Evolutionary conservation across 1,139 yeast genomes (phyloP).

Genomic region (Yamadazyma epiphylla): DNA sequence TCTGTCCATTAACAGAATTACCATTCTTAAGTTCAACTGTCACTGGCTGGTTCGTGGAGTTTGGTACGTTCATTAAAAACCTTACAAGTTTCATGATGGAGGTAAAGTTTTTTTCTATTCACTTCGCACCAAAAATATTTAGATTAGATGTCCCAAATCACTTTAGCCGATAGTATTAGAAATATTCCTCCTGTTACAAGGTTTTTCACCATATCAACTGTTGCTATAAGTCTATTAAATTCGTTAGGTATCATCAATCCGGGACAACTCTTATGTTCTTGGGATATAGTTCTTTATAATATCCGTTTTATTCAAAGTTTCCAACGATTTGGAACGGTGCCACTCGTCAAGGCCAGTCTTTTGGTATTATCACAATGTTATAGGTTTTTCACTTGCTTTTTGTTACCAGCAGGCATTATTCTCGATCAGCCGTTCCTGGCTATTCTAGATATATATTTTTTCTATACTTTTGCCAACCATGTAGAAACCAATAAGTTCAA

Average conservation of each 20-base stretch:
- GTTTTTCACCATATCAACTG: conserved; percentile 38
- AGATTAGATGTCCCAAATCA: conserved; percentile 3
- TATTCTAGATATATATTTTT: conserved; percentile 51
- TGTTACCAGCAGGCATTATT: conserved; percentile 36
- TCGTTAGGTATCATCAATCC: conserved; percentile 17
- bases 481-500: conserved; percentile 53
- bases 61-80: conserved; percentile 76
- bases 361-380: conserved; percentile 27
- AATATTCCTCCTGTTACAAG: conserved; percentile 47
- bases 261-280: conserved; percentile 2
- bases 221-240: conserved; percentile 25
- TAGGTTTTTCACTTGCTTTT: conserved; percentile 46
- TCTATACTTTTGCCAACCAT: conserved; percentile 55
- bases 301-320: background rate
- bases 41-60: conserved; percentile 72
- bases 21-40: conserved; percentile 94
- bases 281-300: background rate
- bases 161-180: conserved; percentile 27
- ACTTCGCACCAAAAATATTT: background rate
- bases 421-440: conserved; percentile 40
- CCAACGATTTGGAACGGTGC: background rate
- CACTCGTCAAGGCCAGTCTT: background rate
- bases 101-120: background rate
- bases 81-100: conserved; percentile 45
- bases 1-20: conserved; percentile 38